Evolutionary conservation across 1,139 yeast genomes (phyloP), one percentile per base, ranked within the genome.

Genomic region (Kluyveromyces sp.): DNA sequence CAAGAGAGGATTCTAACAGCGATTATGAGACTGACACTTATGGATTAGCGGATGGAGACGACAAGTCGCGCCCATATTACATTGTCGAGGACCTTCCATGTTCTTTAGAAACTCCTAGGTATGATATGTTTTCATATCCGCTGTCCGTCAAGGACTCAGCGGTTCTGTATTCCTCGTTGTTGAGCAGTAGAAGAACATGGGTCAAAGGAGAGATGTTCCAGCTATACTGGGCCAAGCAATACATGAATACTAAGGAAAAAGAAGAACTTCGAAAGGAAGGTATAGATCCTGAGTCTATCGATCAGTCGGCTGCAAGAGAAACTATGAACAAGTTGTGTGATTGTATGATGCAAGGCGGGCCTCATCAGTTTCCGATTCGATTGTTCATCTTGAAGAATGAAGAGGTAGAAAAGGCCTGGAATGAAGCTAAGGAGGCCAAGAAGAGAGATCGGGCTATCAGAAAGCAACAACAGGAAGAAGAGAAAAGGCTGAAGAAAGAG

Each of bases 271-370:
- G 29, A 19, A 61, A 75, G 33, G 67, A 68, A 45, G 65, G 67
- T 42, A 45, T 50, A 47, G 39, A 48, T 20, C 63, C 73, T 40
- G 69, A 72, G 4, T 56, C 65, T 32, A 73, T 73, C 12, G 71
- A 51, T 22, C 83, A 30, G 49, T 61, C 51, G 45, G 60, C 46
- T 48, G 52, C 51, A 6, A 70, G 94, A 52, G 97, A 92, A 53
- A 81, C 81, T 43, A 88, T 89, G 96, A 84, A 87, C 46, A 87
- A 87, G 58, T 67, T 92, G 46, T 78, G 94, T 55, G 96, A 89
- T 53, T 79, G 89, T 46, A 66, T 70, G 0, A 64, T 88, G 67
- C 70, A 72, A 4, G 70, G 84, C 32, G 97, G 96, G 0, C 96
- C 96, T 0, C 98, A 92, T 64, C 65, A 69, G 0, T 85, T 86